Base-by-base conservation (phyloP, 441 rosid species). In the Pelargonium cotyledonis region DNA sequence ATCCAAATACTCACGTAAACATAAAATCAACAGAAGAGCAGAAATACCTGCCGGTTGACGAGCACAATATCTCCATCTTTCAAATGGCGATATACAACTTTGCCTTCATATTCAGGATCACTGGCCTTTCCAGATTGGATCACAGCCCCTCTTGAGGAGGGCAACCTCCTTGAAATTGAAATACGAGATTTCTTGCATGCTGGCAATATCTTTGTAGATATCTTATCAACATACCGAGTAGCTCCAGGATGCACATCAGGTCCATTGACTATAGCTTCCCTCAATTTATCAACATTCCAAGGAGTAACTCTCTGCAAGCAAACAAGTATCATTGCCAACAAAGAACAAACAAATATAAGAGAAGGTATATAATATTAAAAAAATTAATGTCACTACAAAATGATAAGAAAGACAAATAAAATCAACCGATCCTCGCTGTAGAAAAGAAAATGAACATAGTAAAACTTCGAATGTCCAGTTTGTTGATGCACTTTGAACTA, bases 41-140 rank as follows among this genome's bases (percentile, higher is more conserved):
- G 63, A 43, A 43, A 43, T 75, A 92, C 99, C 98, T 95, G 99
- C 64, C 99, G 87, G 80, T 95, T 95, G 71, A 88, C 96, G 70
- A 95, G 91, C 80, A 92, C 99, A 61, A 87, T 84, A 73, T 95
- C 99, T 68, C 99, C 99, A 80, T 95, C 99, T 78, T 78, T 85
- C 77, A 95, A 80, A 84, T 90, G 98, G 74, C 98, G 96, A 76
- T 88, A 83, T 46, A 95, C 98, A 63, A 77, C 73, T 85, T 92
- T 95, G 70, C 97, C 89, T 82, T 90, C 97, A 78, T 80, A 84
- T 62, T 83, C 88, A 80, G 74, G 58, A 72, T 90, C 89, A 63
- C 81, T 78, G 82, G 80, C 76, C 72, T 84, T 90, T 76, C 93
- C 90, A 71, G 83, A 70, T 76, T 89, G 89, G 46, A 78, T 73